Evolutionary conservation across 495 filamentous ascomycete species (phyloP), one percentile per base, ranked within the genome.

Genomic region (Neurospora sp.): DNA sequence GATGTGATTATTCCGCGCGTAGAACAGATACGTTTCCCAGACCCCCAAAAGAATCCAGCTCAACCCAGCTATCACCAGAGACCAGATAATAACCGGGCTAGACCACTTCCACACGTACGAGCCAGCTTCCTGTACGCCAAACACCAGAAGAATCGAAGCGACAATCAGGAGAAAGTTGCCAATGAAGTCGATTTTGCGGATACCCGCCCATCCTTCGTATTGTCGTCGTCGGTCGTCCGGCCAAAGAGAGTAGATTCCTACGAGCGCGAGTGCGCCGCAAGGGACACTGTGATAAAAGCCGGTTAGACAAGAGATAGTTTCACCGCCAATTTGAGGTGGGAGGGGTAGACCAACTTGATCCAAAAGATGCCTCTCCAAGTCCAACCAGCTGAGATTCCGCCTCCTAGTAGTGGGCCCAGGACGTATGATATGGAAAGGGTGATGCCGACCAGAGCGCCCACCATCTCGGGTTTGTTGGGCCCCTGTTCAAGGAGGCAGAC

Each of bases 301-400:
- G 39, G 35, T 76, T 78, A 75, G 70, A 41, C 42, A 40, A 18
- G 10, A 39, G 2, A 0, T 18, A 3, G 1, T 0, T 0, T 35
- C 1, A 14, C 12, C 0, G 18, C 2, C 1, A 3, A n/a, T 0
- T 11, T 14, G 6, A n/a, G 4, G 37, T 31, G 10, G 42, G 70
- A 22, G 18, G n/a, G 40, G 22, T 40, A 37, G 9, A 77, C 79
- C 12, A 53, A 84, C 84, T 93, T 93, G 82, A 93, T 89, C 88
- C 88, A 93, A 78, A 91, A 93, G 40, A 86, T 87, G 85, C 89
- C 91, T 40, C 89, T 78, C 92, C 92, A 94, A 5, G 83, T 83
- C 16, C 89, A 83, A 5, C 84, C 82, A 66, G 90, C 83, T 0
- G 91, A 86, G 69, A 94, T 90, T 2, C 85, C 84, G 22, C 92